Conservation (phyloP, 2,329 filamentous ascomycete genomes). For the Didymella exigua region DNA sequence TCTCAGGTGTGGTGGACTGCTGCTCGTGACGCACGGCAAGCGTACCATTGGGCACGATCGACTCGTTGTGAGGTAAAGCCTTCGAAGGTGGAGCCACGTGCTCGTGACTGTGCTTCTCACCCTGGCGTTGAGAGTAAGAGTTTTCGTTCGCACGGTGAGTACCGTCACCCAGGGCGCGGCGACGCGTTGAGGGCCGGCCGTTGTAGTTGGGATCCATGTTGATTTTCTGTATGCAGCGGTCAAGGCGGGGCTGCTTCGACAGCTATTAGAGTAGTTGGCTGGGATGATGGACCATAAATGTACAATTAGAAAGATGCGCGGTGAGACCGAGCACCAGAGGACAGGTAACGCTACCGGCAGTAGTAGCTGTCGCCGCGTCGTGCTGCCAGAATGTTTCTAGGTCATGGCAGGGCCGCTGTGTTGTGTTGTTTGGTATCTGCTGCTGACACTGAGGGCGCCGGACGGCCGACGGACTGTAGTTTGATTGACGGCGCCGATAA, state of each 20-base stretch:
- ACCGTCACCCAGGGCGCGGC: constrained; percentile 42
- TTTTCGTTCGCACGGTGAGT: constrained; percentile 42
- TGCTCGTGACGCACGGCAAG: constrained; percentile 48
- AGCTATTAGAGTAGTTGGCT: constrained; percentile 19
- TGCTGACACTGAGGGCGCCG: constrained; percentile 26
- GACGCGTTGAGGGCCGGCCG: constrained; percentile 41
- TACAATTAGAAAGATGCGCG: constrained; percentile 32
- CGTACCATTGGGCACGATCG: constrained; percentile 51
- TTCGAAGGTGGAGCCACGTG: constrained; percentile 25
- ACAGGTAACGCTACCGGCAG: constrained; percentile 19
- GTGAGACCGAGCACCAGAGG: constrained; percentile 24
- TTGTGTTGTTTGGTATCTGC: constrained; percentile 29
- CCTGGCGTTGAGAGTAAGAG: constrained; percentile 22
- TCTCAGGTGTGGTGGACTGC: constrained; percentile 47
- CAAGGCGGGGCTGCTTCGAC: constrained; percentile 12
- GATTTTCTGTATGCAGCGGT: constrained; percentile 11
- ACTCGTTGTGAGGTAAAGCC: constrained; percentile 53
- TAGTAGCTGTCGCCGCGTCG: constrained; percentile 23
- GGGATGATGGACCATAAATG: constrained; percentile 25
- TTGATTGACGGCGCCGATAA: constrained; percentile 33
- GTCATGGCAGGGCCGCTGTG: constrained; percentile 26
- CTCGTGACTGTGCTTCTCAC: constrained; percentile 29
- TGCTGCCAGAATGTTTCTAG: constrained; percentile 13
- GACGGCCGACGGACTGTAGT: constrained; percentile 24
- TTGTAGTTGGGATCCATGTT: constrained; percentile 42